These are phyloP conservation scores for Bryoglossum gracile DNA, from an alignment of 495 filamentous ascomycete species.

Conservation along the genomic window DNA sequence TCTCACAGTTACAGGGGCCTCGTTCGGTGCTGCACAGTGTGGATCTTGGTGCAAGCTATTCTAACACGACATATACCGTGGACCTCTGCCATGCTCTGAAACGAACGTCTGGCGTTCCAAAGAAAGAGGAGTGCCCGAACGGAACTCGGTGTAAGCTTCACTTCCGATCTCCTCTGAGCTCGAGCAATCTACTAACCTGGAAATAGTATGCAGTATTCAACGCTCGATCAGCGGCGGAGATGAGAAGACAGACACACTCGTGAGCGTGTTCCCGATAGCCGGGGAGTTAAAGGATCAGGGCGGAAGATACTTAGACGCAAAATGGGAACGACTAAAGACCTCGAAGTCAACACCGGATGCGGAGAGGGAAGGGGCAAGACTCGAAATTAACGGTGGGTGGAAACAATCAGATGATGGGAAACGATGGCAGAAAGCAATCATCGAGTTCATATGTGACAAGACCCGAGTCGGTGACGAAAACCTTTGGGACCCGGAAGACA, in stretches of 20 bases:
- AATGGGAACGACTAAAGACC: constrained; percentile 53
- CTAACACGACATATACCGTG: constrained; percentile 81
- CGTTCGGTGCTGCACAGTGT: constrained; percentile 58
- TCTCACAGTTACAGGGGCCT: constrained; percentile 62
- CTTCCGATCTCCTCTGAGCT: neutral
- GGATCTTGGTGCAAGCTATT: constrained; percentile 32
- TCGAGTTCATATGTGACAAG: constrained; percentile 78
- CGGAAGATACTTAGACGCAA: constrained; percentile 50
- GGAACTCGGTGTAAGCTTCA: constrained; percentile 50
- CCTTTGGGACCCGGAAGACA: constrained; percentile 41
- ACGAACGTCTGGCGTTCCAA: constrained; percentile 38
- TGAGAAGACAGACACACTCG: constrained; percentile 35
- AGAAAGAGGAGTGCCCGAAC: constrained; percentile 50
- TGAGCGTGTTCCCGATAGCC: constrained; percentile 61
- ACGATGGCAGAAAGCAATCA: constrained; percentile 56
- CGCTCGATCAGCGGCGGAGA: constrained; percentile 38
- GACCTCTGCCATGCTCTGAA: constrained; percentile 69
- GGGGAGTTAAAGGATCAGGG: constrained; percentile 52
- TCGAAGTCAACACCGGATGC: constrained; percentile 50
- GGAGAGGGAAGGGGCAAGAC: constrained; percentile 57
- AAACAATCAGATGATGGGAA: constrained; percentile 42
- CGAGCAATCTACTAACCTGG: neutral
- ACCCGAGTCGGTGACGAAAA: constrained; percentile 64
- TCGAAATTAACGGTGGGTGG: constrained; percentile 63
- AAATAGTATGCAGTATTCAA: constrained; percentile 72